These are phyloP conservation scores for Ustilago nuda DNA, from an alignment of 1,284 basidiomycete genomes.

Conservation along the genomic window DNA sequence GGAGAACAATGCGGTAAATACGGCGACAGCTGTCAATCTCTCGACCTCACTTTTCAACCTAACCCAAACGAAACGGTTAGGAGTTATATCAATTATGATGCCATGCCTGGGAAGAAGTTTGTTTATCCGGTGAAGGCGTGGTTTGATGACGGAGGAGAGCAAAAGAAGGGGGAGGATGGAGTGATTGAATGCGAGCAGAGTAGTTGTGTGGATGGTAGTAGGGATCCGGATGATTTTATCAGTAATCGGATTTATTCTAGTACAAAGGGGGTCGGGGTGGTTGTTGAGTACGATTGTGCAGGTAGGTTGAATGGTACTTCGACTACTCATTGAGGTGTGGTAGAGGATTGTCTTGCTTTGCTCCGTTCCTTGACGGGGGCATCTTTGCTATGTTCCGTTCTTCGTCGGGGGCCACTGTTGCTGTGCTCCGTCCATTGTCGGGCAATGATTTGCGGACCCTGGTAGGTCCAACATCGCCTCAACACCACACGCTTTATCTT, in stretches of 20 bases:
- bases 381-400: no score
- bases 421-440: not conserved
- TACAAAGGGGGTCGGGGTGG: constrained; percentile 35
- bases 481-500: not conserved
- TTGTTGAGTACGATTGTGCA: constrained; percentile 34
- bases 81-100: constrained; percentile 39
- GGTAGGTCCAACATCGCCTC: constrained; percentile 16
- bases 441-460: not conserved
- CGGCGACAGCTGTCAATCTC: constrained; percentile 32
- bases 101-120: constrained; percentile 37
- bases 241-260: constrained; percentile 26
- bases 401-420: no score
- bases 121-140: constrained; percentile 34
- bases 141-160: constrained; percentile 30
- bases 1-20: constrained; percentile 37
- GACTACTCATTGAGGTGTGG: constrained; percentile 6
- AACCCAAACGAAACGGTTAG: constrained; percentile 29
- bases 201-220: constrained; percentile 29
- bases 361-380: no score
- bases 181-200: constrained; percentile 21
- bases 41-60: constrained; percentile 39
- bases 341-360: not conserved
- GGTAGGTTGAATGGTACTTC: constrained; percentile 25
- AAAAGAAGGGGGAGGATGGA: constrained; percentile 8
- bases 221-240: constrained; percentile 43